Percentiles rank a stretch among this genome's conserved stretches.
Evolutionary conservation across 192 early-diverging fungal species (phyloP).

Genomic region (Podila verticillata): DNA sequence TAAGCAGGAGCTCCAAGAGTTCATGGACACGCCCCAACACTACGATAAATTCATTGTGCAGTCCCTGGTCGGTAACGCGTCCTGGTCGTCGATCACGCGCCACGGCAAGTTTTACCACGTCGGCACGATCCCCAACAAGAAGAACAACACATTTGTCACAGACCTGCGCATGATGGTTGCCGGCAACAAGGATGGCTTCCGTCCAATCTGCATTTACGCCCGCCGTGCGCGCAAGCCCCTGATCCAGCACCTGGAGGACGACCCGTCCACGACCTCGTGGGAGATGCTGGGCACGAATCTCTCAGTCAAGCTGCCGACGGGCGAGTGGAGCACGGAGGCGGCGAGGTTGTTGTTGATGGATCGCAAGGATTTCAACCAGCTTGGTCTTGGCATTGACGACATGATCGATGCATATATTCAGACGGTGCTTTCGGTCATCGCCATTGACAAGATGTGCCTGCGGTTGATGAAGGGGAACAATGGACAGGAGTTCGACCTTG

Average conservation of each 20-base stretch:
- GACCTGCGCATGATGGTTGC: slow-evolving; percentile 91
- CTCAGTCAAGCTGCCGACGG: slow-evolving; percentile 77
- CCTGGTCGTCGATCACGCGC: slow-evolving; percentile 78
- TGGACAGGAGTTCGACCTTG: slow-evolving; percentile 58
- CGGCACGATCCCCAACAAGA: slow-evolving; percentile 91
- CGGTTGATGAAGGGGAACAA: slow-evolving; percentile 55
- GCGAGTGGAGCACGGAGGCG: slow-evolving; percentile 86
- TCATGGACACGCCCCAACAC: slow-evolving; percentile 80
- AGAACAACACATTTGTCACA: slow-evolving; percentile 84
- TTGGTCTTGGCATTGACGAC: slow-evolving; percentile 86
- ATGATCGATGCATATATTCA: slow-evolving; percentile 92
- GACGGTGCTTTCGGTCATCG: slow-evolving; percentile 84
- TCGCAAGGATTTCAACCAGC: slow-evolving; percentile 90
- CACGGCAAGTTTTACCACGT: slow-evolving; percentile 90
- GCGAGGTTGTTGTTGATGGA: slow-evolving; percentile 86
- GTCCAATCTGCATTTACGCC: slow-evolving; percentile 86
- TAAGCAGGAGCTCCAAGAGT: slow-evolving; percentile 73
- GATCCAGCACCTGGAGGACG: slow-evolving; percentile 49
- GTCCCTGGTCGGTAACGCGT: slow-evolving; percentile 86
- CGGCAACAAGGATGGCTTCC: slow-evolving; percentile 76
- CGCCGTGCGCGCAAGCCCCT: slow-evolving; percentile 80
- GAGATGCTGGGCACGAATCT: slow-evolving; percentile 93
- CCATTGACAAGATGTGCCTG: slow-evolving; percentile 83
- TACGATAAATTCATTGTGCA: slow-evolving; percentile 95
- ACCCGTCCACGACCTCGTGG: slow-evolving; percentile 71